Conservation (phyloP, 306 rosid species). For the Ceratonia siliqua region DNA sequence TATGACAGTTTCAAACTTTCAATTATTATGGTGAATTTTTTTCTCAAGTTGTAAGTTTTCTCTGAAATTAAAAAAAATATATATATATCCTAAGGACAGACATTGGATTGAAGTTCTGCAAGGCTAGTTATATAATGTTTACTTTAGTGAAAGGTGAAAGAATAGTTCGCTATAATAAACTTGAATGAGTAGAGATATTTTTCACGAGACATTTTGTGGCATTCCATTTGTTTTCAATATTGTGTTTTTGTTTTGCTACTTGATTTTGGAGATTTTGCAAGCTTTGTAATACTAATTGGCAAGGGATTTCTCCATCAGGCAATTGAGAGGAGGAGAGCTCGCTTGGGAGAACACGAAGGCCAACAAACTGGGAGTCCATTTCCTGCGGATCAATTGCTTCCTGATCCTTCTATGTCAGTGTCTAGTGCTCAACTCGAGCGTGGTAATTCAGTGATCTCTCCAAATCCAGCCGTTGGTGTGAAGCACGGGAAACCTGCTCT, state of each 20-base stretch:
- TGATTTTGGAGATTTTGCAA: background rate
- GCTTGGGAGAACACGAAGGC: constrained; percentile 51
- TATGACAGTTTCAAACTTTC: background rate
- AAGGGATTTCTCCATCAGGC: constrained; percentile 45
- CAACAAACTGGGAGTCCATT: constrained; percentile 39
- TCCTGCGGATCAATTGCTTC: constrained; percentile 29
- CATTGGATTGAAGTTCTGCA: background rate
- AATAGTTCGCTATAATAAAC: too few relatives aligned
- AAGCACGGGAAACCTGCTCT: constrained; percentile 35
- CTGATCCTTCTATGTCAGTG: constrained; percentile 23
- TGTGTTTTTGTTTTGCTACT: background rate
- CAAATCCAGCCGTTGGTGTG: constrained; percentile 16
- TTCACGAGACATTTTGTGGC: background rate
- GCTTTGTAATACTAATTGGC: background rate
- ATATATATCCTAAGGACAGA: too few relatives aligned
- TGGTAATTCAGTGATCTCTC: constrained; percentile 27
- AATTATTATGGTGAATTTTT: background rate
- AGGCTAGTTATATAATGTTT: background rate
- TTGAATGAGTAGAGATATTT: background rate
- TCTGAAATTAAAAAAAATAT: too few relatives aligned
- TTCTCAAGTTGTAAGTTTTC: background rate
- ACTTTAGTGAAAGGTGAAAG: too few relatives aligned
- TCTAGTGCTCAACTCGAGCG: constrained; percentile 44
- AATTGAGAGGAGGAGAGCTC: constrained; percentile 73
- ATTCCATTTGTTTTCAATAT: background rate